Base-by-base conservation (phyloP, 352 stramenopile genomes). In the Pythium sp. region DNA sequence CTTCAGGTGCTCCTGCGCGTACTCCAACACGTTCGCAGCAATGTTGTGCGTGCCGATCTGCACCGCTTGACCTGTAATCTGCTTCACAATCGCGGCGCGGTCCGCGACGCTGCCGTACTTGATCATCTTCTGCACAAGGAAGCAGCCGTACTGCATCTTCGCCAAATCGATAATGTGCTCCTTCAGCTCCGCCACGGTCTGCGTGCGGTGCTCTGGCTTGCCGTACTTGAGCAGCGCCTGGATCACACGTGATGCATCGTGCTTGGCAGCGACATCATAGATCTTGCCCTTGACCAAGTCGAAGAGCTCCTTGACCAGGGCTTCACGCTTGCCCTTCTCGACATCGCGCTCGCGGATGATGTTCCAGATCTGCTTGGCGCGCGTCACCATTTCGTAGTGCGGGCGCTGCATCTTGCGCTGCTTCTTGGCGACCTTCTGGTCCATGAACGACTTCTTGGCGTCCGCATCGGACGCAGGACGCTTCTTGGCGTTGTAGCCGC, bases 131-230 rank as follows among this genome's bases (percentile, higher is more conserved):
- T 98, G 86, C 65, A 98, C 94, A n/a, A 98, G 78, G 78, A 98
- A 98, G 84, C 94, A 94, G n/a, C 88, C 92, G 78, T 99, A 99
- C 73, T 98, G 96, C 80, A 94, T 97, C 86, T 98, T 99, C 71
- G 90, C 84, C 28, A 99, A 67, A 57, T 98, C 94, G 11, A 95
- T 72, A n/a, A 99, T 82, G 68, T 97, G 84, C 38, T 94, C 89
- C 65, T 95, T 88, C 63, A 99, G 86, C 80, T 98, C 96, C 11
- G 79, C 74, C 24, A 98, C 81, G 9, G 97, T 90, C 68, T 92
- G 80, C 67, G 86, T 84, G 34, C 94, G 84, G 77, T 98, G 86
- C 71, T 94, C 80, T 7, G 84, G 78, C 65, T 86, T 96, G 62
- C 94, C 97, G 78, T 97, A 97, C 78, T 98, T 95, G 75, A 99